A percentile compares a stretch with the other conserved stretches of the same genome.
These are phyloP conservation scores for Nicotiana paniculata DNA, from an alignment of 257 asterid genomes.

Conservation along the genomic window DNA sequence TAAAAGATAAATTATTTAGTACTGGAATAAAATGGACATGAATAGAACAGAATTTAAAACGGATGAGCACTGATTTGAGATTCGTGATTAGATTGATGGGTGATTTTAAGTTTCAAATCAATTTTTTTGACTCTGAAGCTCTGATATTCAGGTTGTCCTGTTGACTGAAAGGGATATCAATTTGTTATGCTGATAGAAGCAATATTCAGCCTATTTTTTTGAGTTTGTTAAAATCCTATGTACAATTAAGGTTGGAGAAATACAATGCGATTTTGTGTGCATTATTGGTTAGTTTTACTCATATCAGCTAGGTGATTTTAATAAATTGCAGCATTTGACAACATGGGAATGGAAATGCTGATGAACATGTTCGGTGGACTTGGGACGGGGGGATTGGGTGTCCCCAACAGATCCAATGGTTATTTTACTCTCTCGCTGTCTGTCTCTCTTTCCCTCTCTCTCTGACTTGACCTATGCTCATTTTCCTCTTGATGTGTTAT, in stretches of 20 bases:
- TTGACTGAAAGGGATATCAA: background rate
- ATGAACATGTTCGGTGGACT: conserved; percentile 44
- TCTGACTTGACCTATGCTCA: background rate
- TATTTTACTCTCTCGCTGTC: background rate
- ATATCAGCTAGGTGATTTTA: background rate
- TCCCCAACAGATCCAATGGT: conserved; percentile 28
- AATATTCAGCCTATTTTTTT: background rate
- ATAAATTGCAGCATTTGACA: conserved; percentile 1
- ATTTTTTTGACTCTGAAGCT: background rate
- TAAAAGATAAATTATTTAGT: background rate
- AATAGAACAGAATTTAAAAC: background rate
- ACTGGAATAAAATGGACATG: background rate
- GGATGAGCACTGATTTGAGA: background rate
- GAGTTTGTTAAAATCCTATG: background rate
- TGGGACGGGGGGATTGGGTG: conserved; percentile 29
- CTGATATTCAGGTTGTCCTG: background rate
- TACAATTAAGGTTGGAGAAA: background rate
- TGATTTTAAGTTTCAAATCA: background rate
- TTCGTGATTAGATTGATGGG: background rate
- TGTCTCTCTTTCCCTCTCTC: background rate
- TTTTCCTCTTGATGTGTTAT: background rate
- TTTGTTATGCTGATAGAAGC: background rate
- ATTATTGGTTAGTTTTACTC: background rate
- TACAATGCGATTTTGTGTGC: background rate
- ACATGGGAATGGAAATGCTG: conserved; percentile 29